phyloP scores from a whole-genome alignment of 106 monocot species.

The Apostasia ramifera region DNA sequence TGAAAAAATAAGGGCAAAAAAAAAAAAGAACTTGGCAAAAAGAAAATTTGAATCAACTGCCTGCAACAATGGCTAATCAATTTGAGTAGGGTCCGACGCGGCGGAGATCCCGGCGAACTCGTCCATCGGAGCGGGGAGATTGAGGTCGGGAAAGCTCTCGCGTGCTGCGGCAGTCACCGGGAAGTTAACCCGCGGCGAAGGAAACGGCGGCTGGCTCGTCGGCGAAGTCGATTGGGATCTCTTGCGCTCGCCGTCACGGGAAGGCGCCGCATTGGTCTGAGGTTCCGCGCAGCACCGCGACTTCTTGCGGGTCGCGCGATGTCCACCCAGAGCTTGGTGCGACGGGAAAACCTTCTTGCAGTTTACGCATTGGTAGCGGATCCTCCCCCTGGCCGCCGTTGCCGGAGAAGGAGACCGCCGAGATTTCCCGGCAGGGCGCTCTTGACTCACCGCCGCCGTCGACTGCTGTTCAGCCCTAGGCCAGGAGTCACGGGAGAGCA shows the following conservation, averaged over 20 bases:
- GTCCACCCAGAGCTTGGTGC: constrained; percentile 49
- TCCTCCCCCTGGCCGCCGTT: constrained; percentile 9
- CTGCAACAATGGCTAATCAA: too few species aligned
- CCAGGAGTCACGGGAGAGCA: constrained; percentile 73
- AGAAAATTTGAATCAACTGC: background rate
- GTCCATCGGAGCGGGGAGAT: constrained; percentile 32
- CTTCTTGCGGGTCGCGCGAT: constrained; percentile 45
- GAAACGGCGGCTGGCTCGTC: background rate
- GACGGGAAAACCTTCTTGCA: constrained; percentile 74
- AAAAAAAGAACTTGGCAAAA: background rate
- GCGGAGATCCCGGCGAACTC: constrained; percentile 27
- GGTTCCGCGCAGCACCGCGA: constrained; percentile 9
- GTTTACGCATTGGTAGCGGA: constrained; percentile 38
- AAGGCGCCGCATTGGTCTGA: background rate
- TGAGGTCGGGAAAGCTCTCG: constrained; percentile 29
- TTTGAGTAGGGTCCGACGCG: constrained; percentile 1
- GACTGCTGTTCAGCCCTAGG: background rate
- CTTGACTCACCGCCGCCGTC: background rate
- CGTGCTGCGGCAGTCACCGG: background rate
- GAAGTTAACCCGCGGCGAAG: background rate
- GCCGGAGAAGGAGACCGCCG: background rate
- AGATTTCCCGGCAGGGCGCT: background rate
- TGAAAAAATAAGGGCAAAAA: too few species aligned
- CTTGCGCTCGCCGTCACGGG: background rate
- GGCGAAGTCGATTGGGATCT: background rate